A percentile compares a stretch with the other conserved stretches of the same genome.
phyloP scores from a whole-genome alignment of 192 early-diverging fungal genomes.

The Anaeromyces robustus region DNA sequence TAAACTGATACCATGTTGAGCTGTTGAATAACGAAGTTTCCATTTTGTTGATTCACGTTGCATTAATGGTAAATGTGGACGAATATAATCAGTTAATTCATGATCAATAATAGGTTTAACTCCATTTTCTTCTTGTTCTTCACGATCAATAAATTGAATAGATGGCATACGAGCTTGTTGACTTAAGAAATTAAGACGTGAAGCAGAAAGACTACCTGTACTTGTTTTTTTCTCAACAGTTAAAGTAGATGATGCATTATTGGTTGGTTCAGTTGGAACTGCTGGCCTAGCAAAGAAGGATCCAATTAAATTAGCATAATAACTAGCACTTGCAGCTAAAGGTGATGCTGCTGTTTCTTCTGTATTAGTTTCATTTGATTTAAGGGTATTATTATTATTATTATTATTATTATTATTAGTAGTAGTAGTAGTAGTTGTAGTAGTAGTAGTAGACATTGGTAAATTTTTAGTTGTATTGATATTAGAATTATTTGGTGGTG shows the following conservation, averaged over 20 bases:
- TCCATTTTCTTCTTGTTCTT: background rate
- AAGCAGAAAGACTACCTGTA: background rate
- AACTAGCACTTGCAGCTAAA: background rate
- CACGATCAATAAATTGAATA: background rate
- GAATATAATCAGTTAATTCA: background rate
- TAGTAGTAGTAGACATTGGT: too few relatives aligned
- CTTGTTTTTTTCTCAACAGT: background rate
- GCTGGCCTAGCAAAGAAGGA: background rate
- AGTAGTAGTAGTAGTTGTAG: too few relatives aligned
- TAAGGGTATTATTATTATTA: too few relatives aligned
- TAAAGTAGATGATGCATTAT: background rate
- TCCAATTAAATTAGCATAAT: background rate
- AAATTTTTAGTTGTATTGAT: too few relatives aligned
- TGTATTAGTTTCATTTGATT: too few relatives aligned
- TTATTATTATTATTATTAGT: too few relatives aligned
- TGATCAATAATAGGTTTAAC: background rate
- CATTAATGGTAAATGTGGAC: constrained; percentile 47
- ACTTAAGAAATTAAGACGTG: background rate
- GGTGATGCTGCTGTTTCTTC: too few relatives aligned
- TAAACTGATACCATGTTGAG: constrained; percentile 85
- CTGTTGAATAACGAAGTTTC: constrained; percentile 74
- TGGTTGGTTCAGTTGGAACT: background rate
- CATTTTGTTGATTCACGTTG: constrained; percentile 57
- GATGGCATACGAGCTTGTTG: background rate
- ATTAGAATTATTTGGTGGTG: too few relatives aligned